Evolutionary conservation across 2,329 filamentous ascomycete species (phyloP).

Genomic region (Trematosphaeria pertusa): DNA sequence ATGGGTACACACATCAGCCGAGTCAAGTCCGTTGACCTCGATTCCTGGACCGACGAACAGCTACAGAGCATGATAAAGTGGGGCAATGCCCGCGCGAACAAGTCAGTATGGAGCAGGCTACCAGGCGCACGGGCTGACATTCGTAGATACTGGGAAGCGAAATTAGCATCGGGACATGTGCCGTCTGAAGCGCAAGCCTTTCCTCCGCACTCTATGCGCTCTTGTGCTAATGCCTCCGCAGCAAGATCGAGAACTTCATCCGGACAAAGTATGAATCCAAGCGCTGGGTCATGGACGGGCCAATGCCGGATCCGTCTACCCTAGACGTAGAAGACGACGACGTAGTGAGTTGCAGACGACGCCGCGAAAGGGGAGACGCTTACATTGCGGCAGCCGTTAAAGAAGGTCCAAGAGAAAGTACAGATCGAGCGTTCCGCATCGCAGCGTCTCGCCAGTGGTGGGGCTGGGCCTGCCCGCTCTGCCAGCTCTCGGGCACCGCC

Average conservation of each 20-base stretch:
- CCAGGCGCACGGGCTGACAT: constrained; percentile 29
- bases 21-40: constrained; percentile 97
- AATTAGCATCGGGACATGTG: constrained; percentile 86
- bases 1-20: constrained; percentile 99
- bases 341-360: constrained; percentile 63
- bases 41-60: constrained; percentile 98
- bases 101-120: constrained; percentile 57
- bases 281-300: constrained; percentile 98
- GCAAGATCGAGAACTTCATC: constrained; percentile 99
- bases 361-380: constrained; percentile 9
- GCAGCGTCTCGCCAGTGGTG: constrained; percentile 53
- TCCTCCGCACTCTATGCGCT: background rate
- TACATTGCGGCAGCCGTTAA: constrained; percentile 60
- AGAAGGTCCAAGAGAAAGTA: constrained; percentile 73
- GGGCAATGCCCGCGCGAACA: constrained; percentile 96
- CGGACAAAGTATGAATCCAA: constrained; percentile 98
- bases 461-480: constrained; percentile 39
- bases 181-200: constrained; percentile 80
- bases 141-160: constrained; percentile 85
- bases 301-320: constrained; percentile 89
- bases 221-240: constrained; percentile 32
- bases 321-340: constrained; percentile 86
- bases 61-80: constrained; percentile 91
- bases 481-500: constrained; percentile 53
- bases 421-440: constrained; percentile 69